Conservation (phyloP, 768 basidiomycete species). For the Thelephora aurantiotincta region DNA sequence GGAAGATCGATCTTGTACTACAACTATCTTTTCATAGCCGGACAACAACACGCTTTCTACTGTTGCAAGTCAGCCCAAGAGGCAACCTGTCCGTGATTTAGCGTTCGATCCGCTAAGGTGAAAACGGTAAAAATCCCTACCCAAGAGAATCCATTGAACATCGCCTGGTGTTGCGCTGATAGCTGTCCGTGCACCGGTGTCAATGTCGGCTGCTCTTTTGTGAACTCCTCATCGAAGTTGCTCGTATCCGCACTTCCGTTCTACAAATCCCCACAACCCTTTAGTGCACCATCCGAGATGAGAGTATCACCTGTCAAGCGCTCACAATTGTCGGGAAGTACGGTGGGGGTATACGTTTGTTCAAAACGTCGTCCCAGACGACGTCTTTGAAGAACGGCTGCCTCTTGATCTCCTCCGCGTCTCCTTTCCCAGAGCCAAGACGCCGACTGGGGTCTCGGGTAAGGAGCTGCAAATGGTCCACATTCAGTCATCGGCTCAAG, state of each 20-base stretch:
- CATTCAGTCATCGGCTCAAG: background rate
- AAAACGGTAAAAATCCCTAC: constrained; percentile 26
- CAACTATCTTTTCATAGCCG: no score
- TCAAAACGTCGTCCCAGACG: constrained; percentile 89
- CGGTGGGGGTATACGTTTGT: constrained; percentile 94
- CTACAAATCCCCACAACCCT: constrained; percentile 19
- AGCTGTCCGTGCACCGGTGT: constrained; percentile 95
- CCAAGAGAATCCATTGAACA: constrained; percentile 98
- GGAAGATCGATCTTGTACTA: no score
- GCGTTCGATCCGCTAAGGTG: constrained; percentile 11
- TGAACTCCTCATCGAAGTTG: constrained; percentile 97
- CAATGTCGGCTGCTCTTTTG: constrained; percentile 88
- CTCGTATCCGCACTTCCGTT: constrained; percentile 78
- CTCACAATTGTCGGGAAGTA: constrained; percentile 94
- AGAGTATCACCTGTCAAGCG: constrained; percentile 1
- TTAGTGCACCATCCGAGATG: background rate
- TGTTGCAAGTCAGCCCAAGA: constrained; percentile 22
- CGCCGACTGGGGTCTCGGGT: constrained; percentile 86
- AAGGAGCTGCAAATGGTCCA: constrained; percentile 43
- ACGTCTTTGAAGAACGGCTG: constrained; percentile 99
- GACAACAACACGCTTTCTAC: no score
- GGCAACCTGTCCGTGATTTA: constrained; percentile 17
- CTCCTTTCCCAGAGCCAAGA: constrained; percentile 80
- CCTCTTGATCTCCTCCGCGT: constrained; percentile 93
- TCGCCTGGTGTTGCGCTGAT: constrained; percentile 79